Evolutionary conservation across 1,284 basidiomycete genomes (phyloP).

Genomic region (Puccinia polysora): DNA sequence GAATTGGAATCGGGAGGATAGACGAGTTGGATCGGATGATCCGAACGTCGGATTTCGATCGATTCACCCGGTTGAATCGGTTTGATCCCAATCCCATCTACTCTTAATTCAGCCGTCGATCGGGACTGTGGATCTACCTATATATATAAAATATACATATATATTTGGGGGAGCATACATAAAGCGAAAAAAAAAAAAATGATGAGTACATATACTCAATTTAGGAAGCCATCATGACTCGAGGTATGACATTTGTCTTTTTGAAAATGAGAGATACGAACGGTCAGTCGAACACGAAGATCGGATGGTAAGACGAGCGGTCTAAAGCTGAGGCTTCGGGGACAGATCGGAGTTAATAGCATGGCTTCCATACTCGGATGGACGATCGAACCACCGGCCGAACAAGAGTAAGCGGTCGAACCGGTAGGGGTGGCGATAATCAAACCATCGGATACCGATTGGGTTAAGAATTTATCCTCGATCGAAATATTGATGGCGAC

Average conservation of each 20-base stretch:
- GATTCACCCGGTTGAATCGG: constrained; percentile 75
- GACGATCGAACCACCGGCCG: constrained; percentile 91
- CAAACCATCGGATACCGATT: constrained; percentile 88
- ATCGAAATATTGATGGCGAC: constrained; percentile 92
- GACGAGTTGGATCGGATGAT: constrained; percentile 79
- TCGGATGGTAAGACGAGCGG: constrained; percentile 81
- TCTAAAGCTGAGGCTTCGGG: constrained; percentile 83
- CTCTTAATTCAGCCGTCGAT: constrained; percentile 78
- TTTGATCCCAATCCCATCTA: constrained; percentile 82
- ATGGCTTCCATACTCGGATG: constrained; percentile 86
- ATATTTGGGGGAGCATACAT: too few species aligned
- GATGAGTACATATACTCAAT: too few species aligned
- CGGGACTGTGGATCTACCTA: constrained; percentile 80
- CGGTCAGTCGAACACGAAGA: constrained; percentile 73
- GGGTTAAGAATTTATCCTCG: constrained; percentile 91
- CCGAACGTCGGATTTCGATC: constrained; percentile 76
- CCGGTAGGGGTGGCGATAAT: constrained; percentile 95
- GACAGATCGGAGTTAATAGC: constrained; percentile 89
- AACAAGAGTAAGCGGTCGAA: constrained; percentile 92
- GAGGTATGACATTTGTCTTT: too few species aligned
- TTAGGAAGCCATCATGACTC: too few species aligned
- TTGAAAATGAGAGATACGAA: too few species aligned
- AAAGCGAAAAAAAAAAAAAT: too few species aligned
- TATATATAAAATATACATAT: too few species aligned
- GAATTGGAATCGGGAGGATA: constrained; percentile 15